Conservation (phyloP, 495 filamentous ascomycete species). For the Podospora tetraspora region DNA sequence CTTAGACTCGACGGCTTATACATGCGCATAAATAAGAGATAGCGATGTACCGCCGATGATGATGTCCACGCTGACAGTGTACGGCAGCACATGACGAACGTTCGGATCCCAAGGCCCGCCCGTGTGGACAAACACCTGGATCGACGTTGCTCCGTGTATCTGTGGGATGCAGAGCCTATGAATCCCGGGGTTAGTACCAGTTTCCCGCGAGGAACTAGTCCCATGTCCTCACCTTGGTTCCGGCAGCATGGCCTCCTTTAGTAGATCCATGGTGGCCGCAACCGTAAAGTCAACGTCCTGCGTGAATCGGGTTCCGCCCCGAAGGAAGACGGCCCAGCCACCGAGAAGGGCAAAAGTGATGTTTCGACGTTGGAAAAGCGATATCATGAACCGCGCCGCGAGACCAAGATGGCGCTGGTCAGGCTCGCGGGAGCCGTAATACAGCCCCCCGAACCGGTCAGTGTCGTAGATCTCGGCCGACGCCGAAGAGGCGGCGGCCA, state of each 20-base stretch:
- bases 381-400: neutral
- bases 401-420: neutral
- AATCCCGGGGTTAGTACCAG: neutral
- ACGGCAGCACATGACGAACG: neutral
- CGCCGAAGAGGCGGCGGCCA: no score
- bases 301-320: neutral
- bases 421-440: neutral
- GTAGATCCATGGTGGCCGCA: neutral
- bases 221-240: neutral
- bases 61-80: neutral
- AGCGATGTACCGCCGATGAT: neutral
- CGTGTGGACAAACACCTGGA: neutral
- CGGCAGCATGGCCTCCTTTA: neutral
- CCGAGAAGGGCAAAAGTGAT: neutral
- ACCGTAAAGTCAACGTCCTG: neutral
- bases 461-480: neutral
- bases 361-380: neutral
- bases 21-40: no score
- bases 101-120: neutral
- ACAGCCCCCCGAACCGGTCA: neutral
- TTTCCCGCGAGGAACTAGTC: neutral
- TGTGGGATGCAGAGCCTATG: neutral
- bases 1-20: neutral
- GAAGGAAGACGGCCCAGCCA: neutral
- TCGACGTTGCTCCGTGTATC: neutral